Evolutionary conservation across 352 stramenopile species (phyloP).

Genomic region (Pseudoperonospora humuli): DNA sequence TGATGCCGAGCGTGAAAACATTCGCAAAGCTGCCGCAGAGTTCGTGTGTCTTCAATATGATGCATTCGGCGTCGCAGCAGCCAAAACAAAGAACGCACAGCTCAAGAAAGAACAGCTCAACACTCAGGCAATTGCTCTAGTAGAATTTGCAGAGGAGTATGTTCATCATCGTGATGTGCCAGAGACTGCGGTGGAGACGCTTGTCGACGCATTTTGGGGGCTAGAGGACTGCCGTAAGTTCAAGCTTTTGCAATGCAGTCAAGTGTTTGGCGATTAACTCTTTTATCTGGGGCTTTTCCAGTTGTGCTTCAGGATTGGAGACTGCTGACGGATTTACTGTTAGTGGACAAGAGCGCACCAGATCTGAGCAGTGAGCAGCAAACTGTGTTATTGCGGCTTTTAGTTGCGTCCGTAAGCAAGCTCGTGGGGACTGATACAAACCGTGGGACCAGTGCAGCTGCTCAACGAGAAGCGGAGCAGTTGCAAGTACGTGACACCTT

Average conservation of each 20-base stretch:
- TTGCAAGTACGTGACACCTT: conserved; percentile 35
- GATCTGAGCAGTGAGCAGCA: conserved; percentile 76
- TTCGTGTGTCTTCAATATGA: conserved; percentile 87
- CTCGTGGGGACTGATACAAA: conserved; percentile 30
- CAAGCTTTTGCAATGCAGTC: not conserved
- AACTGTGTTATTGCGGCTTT: conserved; percentile 63
- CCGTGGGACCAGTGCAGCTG: conserved; percentile 11
- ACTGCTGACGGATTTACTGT: conserved; percentile 59
- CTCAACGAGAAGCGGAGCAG: conserved; percentile 44
- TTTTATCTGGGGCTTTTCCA: conserved; percentile 22
- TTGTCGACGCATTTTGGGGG: conserved; percentile 82
- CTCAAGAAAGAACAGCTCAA: conserved; percentile 79
- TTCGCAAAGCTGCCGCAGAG: conserved; percentile 73
- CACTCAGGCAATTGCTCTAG: conserved; percentile 80
- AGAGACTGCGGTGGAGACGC: conserved; percentile 49
- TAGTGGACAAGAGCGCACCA: conserved; percentile 75
- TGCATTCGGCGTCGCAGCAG: conserved; percentile 72
- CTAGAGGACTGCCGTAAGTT: conserved; percentile 80
- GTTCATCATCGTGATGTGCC: conserved; percentile 61
- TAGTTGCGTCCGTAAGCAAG: conserved; percentile 63
- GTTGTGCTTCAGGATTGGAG: conserved; percentile 81
- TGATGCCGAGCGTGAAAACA: conserved; percentile 53
- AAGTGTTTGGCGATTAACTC: conserved; percentile 1
- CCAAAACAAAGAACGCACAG: conserved; percentile 42
- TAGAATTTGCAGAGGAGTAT: conserved; percentile 87